Percentiles rank a stretch among this genome's conserved stretches.
phyloP scores from a whole-genome alignment of 1,284 basidiomycete genomes.

The Thelephora terrestris region DNA sequence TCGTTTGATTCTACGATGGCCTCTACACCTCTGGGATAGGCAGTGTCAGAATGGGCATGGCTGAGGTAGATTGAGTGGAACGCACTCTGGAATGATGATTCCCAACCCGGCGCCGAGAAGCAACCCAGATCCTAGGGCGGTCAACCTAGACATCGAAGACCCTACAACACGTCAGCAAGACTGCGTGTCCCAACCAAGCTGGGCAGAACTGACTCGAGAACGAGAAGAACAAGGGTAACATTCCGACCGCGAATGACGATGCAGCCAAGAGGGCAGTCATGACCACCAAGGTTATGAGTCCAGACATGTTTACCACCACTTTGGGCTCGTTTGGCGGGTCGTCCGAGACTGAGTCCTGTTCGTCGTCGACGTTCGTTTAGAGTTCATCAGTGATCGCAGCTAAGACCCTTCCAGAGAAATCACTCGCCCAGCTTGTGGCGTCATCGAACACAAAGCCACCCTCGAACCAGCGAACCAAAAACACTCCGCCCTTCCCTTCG shows the following conservation, averaged over 20 bases:
- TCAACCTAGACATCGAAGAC: constrained; percentile 47
- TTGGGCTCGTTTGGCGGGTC: no score
- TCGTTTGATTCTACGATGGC: constrained; percentile 32
- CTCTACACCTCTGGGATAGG: constrained; percentile 47
- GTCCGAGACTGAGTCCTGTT: no score
- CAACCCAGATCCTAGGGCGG: constrained; percentile 72
- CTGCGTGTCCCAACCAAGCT: neutral
- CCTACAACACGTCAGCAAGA: constrained; percentile 25
- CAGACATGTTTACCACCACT: constrained; percentile 15
- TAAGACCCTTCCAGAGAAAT: no score
- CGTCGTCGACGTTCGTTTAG: no score
- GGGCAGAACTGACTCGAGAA: constrained; percentile 55
- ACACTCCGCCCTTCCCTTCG: no score
- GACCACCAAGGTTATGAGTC: constrained; percentile 16
- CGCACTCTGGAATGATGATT: constrained; percentile 87
- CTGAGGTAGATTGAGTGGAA: constrained; percentile 9
- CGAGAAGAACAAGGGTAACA: constrained; percentile 63
- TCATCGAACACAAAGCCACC: no score
- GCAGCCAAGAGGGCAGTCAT: constrained; percentile 57
- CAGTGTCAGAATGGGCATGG: constrained; percentile 1
- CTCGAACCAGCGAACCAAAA: no score
- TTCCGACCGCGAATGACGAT: constrained; percentile 65
- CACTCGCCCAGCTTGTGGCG: no score
- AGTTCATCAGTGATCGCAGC: neutral
- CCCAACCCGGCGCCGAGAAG: constrained; percentile 83